phyloP scores from a whole-genome alignment of 2,329 filamentous ascomycete species.

The Niveomyces coronatus region DNA sequence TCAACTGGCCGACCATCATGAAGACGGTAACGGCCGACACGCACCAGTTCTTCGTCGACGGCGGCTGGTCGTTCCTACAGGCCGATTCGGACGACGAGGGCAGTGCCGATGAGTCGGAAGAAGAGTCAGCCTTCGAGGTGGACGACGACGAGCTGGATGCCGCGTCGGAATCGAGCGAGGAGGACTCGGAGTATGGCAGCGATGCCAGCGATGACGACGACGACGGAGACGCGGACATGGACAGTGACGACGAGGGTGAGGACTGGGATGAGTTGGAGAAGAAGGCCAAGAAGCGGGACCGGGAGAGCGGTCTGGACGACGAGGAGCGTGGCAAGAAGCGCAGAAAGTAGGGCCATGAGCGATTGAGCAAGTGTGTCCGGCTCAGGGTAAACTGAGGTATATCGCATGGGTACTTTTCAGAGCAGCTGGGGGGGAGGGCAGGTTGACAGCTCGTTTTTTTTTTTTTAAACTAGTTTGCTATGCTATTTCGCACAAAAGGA shows the following conservation, averaged over 20 bases:
- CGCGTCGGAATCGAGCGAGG: conserved; percentile 63
- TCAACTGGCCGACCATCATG: conserved; percentile 99
- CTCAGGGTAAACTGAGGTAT: too few species aligned
- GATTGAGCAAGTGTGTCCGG: too few species aligned
- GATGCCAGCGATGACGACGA: conserved; percentile 79
- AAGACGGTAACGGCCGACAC: conserved; percentile 94
- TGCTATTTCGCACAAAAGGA: too few species aligned
- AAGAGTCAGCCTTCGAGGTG: conserved; percentile 89
- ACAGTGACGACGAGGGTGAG: conserved; percentile 66
- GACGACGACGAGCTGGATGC: conserved; percentile 79
- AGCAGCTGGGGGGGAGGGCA: too few species aligned
- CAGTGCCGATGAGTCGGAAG: conserved; percentile 66
- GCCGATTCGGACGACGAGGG: conserved; percentile 82
- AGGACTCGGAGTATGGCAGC: conserved; percentile 88
- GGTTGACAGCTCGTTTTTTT: too few species aligned
- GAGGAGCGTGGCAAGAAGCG: conserved; percentile 53
- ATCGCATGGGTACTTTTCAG: too few species aligned
- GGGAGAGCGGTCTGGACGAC: conserved; percentile 48
- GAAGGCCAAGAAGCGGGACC: conserved; percentile 79
- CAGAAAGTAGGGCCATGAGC: conserved; percentile 27
- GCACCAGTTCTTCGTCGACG: conserved; percentile 89
- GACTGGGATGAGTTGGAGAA: conserved; percentile 93
- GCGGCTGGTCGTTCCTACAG: conserved; percentile 88
- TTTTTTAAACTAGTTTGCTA: too few species aligned
- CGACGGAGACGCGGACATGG: conserved; percentile 49